Percentiles rank a stretch among this genome's conserved stretches.
These are phyloP conservation scores for Daphne laureola DNA, from an alignment of 441 rosid genomes.

Conservation along the genomic window DNA sequence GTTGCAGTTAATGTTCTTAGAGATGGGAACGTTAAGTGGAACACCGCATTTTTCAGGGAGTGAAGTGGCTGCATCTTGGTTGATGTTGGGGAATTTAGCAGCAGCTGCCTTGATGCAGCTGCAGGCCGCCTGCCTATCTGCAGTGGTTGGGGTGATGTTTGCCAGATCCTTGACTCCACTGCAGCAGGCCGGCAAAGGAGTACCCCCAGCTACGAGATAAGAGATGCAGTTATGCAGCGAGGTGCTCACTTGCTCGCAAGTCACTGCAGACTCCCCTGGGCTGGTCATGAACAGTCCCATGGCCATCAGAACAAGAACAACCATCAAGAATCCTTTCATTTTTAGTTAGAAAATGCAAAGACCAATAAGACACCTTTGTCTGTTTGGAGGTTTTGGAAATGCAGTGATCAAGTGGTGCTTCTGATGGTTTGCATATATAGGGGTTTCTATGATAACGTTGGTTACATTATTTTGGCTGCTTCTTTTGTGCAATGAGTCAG, in stretches of 20 bases:
- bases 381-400: too few species aligned
- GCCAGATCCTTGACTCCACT: slow-evolving; percentile 19
- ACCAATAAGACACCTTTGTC: too few species aligned
- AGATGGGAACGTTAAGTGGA: slow-evolving; percentile 23
- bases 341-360: too few species aligned
- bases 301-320: slow-evolving; percentile 14
- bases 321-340: slow-evolving; percentile 18
- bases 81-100: slow-evolving; percentile 12
- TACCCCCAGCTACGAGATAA: slow-evolving; percentile 5
- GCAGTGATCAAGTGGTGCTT: too few species aligned
- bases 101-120: slow-evolving; percentile 27
- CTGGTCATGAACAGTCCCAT: slow-evolving; percentile 16
- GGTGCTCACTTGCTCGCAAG: slow-evolving; percentile 18
- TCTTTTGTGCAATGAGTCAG: too few species aligned
- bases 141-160: slow-evolving; percentile 18
- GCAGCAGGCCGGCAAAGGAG: slow-evolving; percentile 24
- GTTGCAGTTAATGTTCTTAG: slow-evolving; percentile 19
- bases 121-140: slow-evolving; percentile 24
- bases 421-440: too few species aligned
- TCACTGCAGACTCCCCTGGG: slow-evolving; percentile 17
- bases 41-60: slow-evolving; percentile 31
- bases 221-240: slow-evolving; percentile 22
- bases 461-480: too few species aligned
- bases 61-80: slow-evolving; percentile 22
- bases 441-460: too few species aligned